Percentiles rank a stretch among this genome's conserved stretches.
phyloP scores from a whole-genome alignment of 1,284 basidiomycete genomes.

The Leccinum solheimii region DNA sequence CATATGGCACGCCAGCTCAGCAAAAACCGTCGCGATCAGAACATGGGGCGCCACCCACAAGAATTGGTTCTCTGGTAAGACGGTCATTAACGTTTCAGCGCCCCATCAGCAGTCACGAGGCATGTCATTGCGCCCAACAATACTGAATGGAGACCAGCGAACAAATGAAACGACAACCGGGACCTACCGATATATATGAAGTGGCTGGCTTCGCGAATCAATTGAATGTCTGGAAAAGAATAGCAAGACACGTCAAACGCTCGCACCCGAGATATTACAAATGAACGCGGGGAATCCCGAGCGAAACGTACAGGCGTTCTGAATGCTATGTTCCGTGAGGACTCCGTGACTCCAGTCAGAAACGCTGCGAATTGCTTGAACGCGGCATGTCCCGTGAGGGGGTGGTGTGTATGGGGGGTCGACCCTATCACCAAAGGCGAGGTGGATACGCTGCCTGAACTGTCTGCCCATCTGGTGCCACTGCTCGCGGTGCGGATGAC shows the following conservation, averaged over 20 bases:
- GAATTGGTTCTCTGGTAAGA: constrained; percentile 81
- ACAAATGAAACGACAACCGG: not conserved
- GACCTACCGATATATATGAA: constrained; percentile 84
- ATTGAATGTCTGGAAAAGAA: constrained; percentile 59
- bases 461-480: constrained; percentile 60
- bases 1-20: constrained; percentile 17
- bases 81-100: not conserved
- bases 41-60: constrained; percentile 59
- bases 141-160: constrained; percentile 1
- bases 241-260: not conserved
- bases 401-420: constrained; percentile 44
- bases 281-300: constrained; percentile 1
- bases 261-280: constrained; percentile 5
- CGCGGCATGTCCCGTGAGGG: constrained; percentile 54
- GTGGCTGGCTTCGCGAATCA: constrained; percentile 84
- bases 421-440: constrained; percentile 34
- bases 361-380: constrained; percentile 82
- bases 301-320: constrained; percentile 73
- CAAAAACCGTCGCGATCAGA: not conserved
- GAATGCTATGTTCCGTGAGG: constrained; percentile 81
- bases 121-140: constrained; percentile 9
- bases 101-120: constrained; percentile 12
- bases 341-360: constrained; percentile 93
- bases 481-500: constrained; percentile 67
- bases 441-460: constrained; percentile 63